These are phyloP conservation scores for Malus hybrid DNA, from an alignment of 331 rosid genomes.

Conservation along the genomic window DNA sequence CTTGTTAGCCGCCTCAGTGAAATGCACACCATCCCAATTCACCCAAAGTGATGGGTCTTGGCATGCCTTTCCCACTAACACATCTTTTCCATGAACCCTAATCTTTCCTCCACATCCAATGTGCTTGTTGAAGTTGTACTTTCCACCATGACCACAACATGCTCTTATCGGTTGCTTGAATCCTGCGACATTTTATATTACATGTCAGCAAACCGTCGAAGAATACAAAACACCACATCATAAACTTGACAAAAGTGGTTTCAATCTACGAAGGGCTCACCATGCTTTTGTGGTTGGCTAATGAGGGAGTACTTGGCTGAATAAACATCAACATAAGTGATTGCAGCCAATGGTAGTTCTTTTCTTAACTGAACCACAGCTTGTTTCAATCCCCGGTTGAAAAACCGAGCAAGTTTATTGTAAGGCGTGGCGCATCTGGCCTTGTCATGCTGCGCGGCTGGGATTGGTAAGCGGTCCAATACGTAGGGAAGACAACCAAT, in stretches of 20 bases:
- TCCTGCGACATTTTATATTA: constrained; percentile 6
- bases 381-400: constrained; percentile 34
- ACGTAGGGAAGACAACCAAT: constrained; percentile 47
- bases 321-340: constrained; percentile 47
- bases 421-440: constrained; percentile 37
- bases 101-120: constrained; percentile 29
- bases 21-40: constrained; percentile 37
- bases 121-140: constrained; percentile 25
- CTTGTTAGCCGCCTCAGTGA: constrained; percentile 25
- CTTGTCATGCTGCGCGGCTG: constrained; percentile 15
- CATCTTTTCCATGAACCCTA: constrained; percentile 23
- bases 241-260: background rate
- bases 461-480: constrained; percentile 27
- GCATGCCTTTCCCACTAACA: constrained; percentile 24
- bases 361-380: constrained; percentile 26
- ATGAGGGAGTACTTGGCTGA: constrained; percentile 29
- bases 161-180: constrained; percentile 24
- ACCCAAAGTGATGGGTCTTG: constrained; percentile 22
- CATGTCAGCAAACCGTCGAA: background rate
- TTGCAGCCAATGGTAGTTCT: constrained; percentile 26
- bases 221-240: background rate
- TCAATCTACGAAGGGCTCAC: background rate
- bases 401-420: constrained; percentile 35
- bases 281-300: constrained; percentile 30
- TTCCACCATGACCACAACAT: constrained; percentile 38